Evolutionary conservation across 257 asterid genomes (phyloP), one percentile per base, ranked within the genome.

Genomic region (Nicotiana noctiflora): DNA sequence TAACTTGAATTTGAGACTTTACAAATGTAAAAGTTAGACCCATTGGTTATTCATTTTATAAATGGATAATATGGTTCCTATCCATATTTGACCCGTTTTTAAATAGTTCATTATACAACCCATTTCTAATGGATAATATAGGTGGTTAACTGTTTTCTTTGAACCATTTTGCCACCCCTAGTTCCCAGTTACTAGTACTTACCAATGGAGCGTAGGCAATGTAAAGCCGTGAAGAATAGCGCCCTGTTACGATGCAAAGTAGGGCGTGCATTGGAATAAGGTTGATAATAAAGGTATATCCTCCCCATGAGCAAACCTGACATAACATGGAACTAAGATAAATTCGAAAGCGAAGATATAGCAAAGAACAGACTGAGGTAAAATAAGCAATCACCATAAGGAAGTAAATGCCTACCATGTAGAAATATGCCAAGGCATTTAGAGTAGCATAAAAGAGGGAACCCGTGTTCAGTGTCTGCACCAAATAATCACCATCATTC

Each of bases 221-320:
- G 89, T 96, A 96, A 84, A 96, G 91, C 78, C 99, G 95, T 75
- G 98, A 79, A 77, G 99, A 94, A 86, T 92, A 96, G 82, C 97
- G 99, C 53, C 99, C 99, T 85, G 97, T 92, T 78, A 93, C 93
- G 57, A 96, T 94, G 92, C 99, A 96, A 65, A 94, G 92, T 80
- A 96, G 93, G 84, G 91, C 98, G 82, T 96, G 99, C 98, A 96
- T 96, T 53, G 99, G 99, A 83, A 96, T 96, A 82, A 96, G 98
- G 88, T 96, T 96, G 81, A 96, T 96, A 76, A 96, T 96, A 88
- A 96, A 96, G 80, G 99, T 96, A 85, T 96, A 96, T 64, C 99
- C 99, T 91, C 99, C 98, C 99, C 99, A 96, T 59, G 99, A 96
- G 93, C 99, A 94, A 86, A 96, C 99, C 99, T 96, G 86, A 78